Evolutionary conservation across 169 alveolate genomes (phyloP), one percentile per base, ranked within the genome.

Genomic region (Condylostoma magnum): DNA sequence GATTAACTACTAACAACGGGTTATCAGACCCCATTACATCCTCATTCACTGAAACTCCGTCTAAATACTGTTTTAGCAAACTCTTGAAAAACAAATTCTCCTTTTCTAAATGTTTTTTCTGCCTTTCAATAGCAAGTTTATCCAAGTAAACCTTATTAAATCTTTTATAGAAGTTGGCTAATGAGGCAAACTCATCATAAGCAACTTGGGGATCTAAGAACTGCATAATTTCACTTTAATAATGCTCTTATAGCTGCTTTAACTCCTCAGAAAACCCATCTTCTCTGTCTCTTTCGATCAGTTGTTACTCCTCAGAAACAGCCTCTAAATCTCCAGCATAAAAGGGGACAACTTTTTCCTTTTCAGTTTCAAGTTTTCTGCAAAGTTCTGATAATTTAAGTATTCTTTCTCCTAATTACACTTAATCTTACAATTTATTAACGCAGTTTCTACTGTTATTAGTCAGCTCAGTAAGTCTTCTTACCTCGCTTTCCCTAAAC

Each of bases 301-400:
- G 70, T 44, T 86, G 86, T 55, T 84, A 86, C 25, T 69, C 72
- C 30, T 80, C 83, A 55, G 81, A 90, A 2, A 85, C 76, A 58
- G 46, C 86, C 72, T 82, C 86, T 77, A 65, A 33, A 36, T 67
- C 76, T 28, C 36, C 27, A 0, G 60, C 67, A 77, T 87, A 93
- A 76, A 92, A 91, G 10, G 97, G 97, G 20, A 93, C 80, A 0
- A 95, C 96, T 79, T 95, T 95, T 88, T 95, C 98, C 44, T 90
- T 90, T 76, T 92, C 97, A 15, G 96, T 95, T 84, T 95, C 98
- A 34, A 89, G 86, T 73, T 94, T 90, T 75, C 98, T 83, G 70
- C 94, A 85, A 4, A 85, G 72, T 83, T 93, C 97, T 20, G 95
- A 95, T 20, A 90, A 79, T 78, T 90, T 90, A 4, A 89, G 76